Evolutionary conservation across 768 basidiomycete species (phyloP), one percentile per base, ranked within the genome.

Genomic region (Phylloporus sp.): DNA sequence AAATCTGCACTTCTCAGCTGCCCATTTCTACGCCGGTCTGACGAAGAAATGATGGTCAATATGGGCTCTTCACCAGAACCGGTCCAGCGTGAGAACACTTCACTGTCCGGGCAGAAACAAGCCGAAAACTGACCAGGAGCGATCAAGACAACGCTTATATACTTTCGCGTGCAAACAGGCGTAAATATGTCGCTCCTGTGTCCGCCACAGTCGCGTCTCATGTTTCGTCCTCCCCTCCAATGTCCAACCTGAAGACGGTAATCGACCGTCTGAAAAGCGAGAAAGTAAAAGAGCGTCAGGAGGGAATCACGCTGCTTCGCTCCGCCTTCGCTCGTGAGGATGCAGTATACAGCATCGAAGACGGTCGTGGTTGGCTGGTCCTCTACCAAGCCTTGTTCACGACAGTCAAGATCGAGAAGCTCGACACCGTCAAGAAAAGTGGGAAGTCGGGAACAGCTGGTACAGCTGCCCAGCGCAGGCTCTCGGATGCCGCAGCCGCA

Each of bases 61-160:
- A 48, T 85, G 65, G 83, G 82, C 84, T 31, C 71, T 73, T 81
- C 80, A 84, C 81, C 83, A 86, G 84, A 86, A 86, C 83, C 83
- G 81, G 77, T 67, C 67, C 81, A 84, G 80, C 70, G 78, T 81
- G 65, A 77, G 71, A 66, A 70, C 66, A 67, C 56, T 34, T 67
- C 66, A 72, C 83, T 84, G 81, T 77, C 75, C 83, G 82, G 82
- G 83, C 83, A 85, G 83, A 86, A 84, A 78, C 56, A 71, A 72
- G 83, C 83, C 83, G 55, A 55, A 23, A 50, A 49, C 32, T 36
- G 50, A 20, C 8, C 6, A 18, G 22, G 36, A 22, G 38, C 36
- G 21, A 9, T 23, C 15, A 34, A 38, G 37, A 18, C 33, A 8
- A 14, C 9, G 23, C 15, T 50, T 66, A 49, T 66, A 68, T 64